Conservation (phyloP, 2,329 filamentous ascomycete species). For the Polytolypa hystricis region DNA sequence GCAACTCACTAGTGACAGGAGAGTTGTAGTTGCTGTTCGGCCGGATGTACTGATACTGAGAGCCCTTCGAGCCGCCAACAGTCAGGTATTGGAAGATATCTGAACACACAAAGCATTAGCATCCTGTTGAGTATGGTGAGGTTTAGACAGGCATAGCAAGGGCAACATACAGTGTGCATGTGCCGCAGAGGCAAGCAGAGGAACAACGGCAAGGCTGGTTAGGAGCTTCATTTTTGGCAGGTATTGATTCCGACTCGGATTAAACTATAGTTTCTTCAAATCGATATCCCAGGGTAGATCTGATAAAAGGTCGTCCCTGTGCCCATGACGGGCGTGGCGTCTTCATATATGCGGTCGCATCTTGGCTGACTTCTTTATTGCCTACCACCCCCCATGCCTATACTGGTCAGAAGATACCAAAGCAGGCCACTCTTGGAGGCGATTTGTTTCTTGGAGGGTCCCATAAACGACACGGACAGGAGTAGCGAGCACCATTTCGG, state of each 20-base stretch:
- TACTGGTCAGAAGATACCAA: no score
- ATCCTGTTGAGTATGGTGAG: background rate
- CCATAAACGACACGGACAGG: no score
- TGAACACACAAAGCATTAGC: slow-evolving; percentile 1
- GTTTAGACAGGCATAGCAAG: background rate
- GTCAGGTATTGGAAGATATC: slow-evolving; percentile 23
- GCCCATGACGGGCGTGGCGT: background rate
- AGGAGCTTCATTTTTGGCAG: slow-evolving; percentile 1
- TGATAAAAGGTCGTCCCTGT: background rate
- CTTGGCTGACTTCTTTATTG: no score
- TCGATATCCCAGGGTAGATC: background rate
- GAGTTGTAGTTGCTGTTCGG: slow-evolving; percentile 41
- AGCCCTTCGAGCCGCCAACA: slow-evolving; percentile 17
- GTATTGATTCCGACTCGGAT: background rate
- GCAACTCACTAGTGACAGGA: slow-evolving; percentile 30
- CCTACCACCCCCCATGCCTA: no score
- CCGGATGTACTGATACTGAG: slow-evolving; percentile 28
- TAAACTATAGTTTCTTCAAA: background rate
- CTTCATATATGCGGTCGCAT: slow-evolving; percentile 2
- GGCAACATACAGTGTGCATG: slow-evolving; percentile 5
- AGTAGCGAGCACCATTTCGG: no score
- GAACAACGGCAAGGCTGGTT: background rate
- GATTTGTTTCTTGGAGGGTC: no score
- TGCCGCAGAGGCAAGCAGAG: slow-evolving; percentile 1
- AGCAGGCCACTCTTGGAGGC: no score